Conservation (phyloP, 2,329 filamentous ascomycete genomes). For the Sporothrix mexicana region DNA sequence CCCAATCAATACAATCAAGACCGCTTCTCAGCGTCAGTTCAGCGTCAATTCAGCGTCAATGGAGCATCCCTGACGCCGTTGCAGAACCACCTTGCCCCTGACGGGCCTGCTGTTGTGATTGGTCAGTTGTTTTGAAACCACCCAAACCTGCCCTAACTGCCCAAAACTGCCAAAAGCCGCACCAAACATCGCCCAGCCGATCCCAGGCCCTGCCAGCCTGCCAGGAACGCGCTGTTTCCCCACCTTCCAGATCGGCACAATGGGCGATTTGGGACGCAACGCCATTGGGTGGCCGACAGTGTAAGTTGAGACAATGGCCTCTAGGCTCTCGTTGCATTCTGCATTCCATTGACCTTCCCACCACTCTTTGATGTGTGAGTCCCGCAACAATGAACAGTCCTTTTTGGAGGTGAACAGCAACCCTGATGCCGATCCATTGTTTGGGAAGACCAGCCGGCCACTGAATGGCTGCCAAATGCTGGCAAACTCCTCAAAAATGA, state of each 20-base stretch:
- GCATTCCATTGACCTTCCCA: constrained; percentile 2
- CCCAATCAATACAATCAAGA: constrained; percentile 23
- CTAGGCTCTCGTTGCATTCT: too few species aligned
- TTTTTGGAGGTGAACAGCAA: not conserved
- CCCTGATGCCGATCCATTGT: constrained; percentile 16
- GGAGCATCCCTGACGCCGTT: not conserved
- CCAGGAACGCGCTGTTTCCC: constrained; percentile 11
- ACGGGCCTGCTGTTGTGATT: constrained; percentile 1
- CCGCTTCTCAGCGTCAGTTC: too few species aligned
- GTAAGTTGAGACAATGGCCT: constrained; percentile 6
- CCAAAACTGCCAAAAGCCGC: not conserved
- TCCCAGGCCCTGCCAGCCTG: not conserved
- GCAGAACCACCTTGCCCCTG: constrained; percentile 19
- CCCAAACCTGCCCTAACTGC: not conserved
- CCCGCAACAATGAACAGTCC: not conserved
- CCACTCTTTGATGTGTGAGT: too few species aligned
- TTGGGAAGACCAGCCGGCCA: constrained; percentile 10
- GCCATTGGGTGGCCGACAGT: constrained; percentile 24
- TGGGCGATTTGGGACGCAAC: not conserved
- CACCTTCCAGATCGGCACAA: not conserved
- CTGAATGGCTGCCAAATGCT: not conserved
- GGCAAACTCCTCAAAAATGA: not conserved
- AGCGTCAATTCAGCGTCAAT: too few species aligned
- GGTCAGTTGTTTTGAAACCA: not conserved
- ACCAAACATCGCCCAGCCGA: not conserved